phyloP scores from a whole-genome alignment of 1,139 yeast genomes.

The Blastobotrys illinoisensis region DNA sequence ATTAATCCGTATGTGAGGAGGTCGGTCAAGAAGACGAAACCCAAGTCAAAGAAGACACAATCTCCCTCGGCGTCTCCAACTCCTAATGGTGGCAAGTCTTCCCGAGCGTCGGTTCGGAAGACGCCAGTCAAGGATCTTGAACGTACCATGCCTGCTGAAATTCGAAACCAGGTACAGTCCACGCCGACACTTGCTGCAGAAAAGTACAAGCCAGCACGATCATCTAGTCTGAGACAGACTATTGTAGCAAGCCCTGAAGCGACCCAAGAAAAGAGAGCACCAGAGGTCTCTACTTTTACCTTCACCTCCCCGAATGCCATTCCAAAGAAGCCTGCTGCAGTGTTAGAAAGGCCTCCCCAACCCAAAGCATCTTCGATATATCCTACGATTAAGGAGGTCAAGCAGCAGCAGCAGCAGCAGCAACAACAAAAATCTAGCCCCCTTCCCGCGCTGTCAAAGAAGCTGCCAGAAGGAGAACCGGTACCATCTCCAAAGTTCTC shows the following conservation, averaged over 20 bases:
- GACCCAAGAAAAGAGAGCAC: neutral
- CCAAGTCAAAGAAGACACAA: slow-evolving; percentile 1
- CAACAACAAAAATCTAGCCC: slow-evolving; percentile 1
- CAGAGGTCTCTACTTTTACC: neutral
- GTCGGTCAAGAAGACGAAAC: slow-evolving; percentile 7
- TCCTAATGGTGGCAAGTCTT: neutral
- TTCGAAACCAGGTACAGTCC: neutral
- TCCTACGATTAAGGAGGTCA: slow-evolving; percentile 3
- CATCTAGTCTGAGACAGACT: slow-evolving; percentile 25
- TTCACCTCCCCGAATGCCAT: neutral
- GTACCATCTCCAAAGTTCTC: neutral
- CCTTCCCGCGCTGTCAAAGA: neutral
- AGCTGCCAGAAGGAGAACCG: neutral
- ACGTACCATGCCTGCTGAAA: slow-evolving; percentile 13
- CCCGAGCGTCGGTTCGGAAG: neutral
- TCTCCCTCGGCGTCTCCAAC: slow-evolving; percentile 1
- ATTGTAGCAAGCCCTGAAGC: slow-evolving; percentile 19
- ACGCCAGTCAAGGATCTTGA: slow-evolving; percentile 14
- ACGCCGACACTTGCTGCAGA: slow-evolving; percentile 11
- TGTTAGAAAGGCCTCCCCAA: neutral
- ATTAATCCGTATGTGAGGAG: slow-evolving; percentile 49
- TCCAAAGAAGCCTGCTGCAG: neutral
- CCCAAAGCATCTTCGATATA: neutral
- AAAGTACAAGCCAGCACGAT: slow-evolving; percentile 25
- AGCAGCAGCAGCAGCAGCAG: slow-evolving; percentile 2